Percentiles rank a stretch among this genome's conserved stretches.
Conservation (phyloP, 345 rosid genomes). For the Sapria himalayana region DNA sequence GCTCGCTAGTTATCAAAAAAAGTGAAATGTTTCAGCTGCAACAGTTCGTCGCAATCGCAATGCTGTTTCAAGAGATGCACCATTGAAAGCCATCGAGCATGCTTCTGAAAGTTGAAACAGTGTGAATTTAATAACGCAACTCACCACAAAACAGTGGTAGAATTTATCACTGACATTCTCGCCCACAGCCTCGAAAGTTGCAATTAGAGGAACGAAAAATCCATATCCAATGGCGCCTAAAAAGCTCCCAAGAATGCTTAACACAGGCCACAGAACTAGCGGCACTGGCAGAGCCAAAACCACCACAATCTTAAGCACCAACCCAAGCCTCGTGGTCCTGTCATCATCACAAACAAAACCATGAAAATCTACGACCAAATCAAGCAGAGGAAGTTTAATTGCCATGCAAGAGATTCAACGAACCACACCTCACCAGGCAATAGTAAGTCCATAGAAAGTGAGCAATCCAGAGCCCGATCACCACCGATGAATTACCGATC, state of each 20-base stretch:
- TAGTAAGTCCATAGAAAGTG: conserved; percentile 60
- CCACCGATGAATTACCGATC: conserved; percentile 37
- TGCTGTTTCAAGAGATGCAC: no score
- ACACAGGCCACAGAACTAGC: conserved; percentile 42
- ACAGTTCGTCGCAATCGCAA: no score
- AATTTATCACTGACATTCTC: conserved; percentile 39
- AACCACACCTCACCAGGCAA: conserved; percentile 42
- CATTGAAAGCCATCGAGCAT: not conserved
- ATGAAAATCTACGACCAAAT: not conserved
- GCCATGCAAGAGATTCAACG: not conserved
- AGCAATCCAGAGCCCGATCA: conserved; percentile 65
- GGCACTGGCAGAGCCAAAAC: conserved; percentile 42
- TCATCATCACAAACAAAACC: conserved; percentile 5
- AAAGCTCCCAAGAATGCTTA: conserved; percentile 46
- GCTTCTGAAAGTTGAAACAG: not conserved
- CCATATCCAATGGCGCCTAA: conserved; percentile 66
- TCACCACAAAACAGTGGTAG: conserved; percentile 49
- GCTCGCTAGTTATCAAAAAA: no score
- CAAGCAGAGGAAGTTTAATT: not conserved
- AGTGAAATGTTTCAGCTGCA: no score
- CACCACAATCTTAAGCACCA: conserved; percentile 39
- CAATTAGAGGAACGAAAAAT: conserved; percentile 41
- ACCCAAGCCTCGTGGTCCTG: conserved; percentile 59
- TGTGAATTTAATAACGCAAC: conserved; percentile 7
- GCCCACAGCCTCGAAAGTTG: conserved; percentile 67